These are phyloP conservation scores for Chlorella sp. DNA, from an alignment of 139 green algal genomes.

Conservation along the genomic window DNA sequence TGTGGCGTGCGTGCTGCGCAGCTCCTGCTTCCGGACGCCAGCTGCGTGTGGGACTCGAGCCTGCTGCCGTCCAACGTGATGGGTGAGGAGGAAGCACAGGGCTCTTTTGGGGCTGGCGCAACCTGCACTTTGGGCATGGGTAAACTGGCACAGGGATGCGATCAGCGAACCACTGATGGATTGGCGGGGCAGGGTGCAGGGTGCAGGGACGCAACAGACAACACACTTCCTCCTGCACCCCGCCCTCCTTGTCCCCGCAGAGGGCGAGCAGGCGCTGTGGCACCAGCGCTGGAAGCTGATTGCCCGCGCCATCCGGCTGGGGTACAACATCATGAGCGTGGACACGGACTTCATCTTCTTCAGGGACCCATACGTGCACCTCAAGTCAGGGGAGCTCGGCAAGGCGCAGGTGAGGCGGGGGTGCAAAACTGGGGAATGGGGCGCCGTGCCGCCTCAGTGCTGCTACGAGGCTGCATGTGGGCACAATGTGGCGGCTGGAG, in stretches of 20 bases:
- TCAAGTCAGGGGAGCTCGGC: not conserved
- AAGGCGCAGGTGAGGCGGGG: not conserved
- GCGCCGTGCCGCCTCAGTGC: too few species aligned
- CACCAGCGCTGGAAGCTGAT: slow-evolving; percentile 1
- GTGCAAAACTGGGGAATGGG: not conserved
- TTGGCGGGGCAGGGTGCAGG: too few species aligned
- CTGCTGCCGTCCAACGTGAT: not conserved
- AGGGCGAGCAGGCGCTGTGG: not conserved
- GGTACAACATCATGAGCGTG: slow-evolving; percentile 1
- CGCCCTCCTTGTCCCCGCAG: too few species aligned
- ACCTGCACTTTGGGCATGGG: too few species aligned
- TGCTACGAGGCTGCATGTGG: too few species aligned
- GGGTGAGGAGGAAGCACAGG: not conserved
- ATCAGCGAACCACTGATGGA: too few species aligned
- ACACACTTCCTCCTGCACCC: too few species aligned
- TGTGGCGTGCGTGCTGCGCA: too few species aligned
- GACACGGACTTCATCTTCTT: slow-evolving; percentile 9
- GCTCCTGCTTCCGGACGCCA: not conserved
- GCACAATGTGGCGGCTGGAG: too few species aligned
- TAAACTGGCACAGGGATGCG: too few species aligned
- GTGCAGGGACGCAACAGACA: too few species aligned
- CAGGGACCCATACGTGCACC: slow-evolving; percentile 1
- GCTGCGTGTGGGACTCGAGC: not conserved
- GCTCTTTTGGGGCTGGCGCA: too few species aligned
- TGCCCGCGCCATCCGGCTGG: not conserved